Evolutionary conservation across 2,329 filamentous ascomycete genomes (phyloP).

Genomic region (Zymoseptoria crescenta): DNA sequence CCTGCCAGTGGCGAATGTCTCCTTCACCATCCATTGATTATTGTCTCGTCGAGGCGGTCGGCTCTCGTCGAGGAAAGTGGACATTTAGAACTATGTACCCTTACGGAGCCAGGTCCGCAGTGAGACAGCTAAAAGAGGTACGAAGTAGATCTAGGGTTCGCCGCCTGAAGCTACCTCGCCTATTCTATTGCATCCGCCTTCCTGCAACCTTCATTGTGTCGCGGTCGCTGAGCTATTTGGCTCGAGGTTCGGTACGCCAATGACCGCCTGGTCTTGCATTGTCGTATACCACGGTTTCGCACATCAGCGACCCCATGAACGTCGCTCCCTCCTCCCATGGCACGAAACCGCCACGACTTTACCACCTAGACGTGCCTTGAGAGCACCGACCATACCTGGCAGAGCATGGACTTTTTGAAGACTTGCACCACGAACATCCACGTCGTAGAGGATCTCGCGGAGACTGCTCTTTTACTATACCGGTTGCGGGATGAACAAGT

Average conservation of each 20-base stretch:
- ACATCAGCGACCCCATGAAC: neutral
- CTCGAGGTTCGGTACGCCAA: neutral
- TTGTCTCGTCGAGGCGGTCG: too few species aligned
- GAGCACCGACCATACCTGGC: slow-evolving; percentile 1
- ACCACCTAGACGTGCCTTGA: slow-evolving; percentile 22
- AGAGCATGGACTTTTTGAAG: slow-evolving; percentile 30
- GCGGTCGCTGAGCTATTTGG: neutral
- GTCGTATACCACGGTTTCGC: neutral
- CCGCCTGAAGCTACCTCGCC: neutral
- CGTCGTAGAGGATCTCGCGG: slow-evolving; percentile 13
- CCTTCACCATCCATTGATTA: too few species aligned
- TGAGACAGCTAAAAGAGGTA: neutral
- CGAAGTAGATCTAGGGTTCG: too few species aligned
- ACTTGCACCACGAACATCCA: slow-evolving; percentile 29
- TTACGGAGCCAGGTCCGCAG: neutral
- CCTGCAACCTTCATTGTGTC: slow-evolving; percentile 2
- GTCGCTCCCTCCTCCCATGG: neutral
- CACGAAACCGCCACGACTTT: slow-evolving; percentile 5
- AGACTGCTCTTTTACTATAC: slow-evolving; percentile 9
- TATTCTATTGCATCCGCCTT: neutral
- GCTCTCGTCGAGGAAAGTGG: too few species aligned
- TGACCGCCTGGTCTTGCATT: neutral
- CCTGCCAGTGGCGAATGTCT: too few species aligned
- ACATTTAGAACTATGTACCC: too few species aligned
- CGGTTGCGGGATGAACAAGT: slow-evolving; percentile 1